Evolutionary conservation across 1,139 yeast species (phyloP).

Genomic region (Kazachstania sp.): DNA sequence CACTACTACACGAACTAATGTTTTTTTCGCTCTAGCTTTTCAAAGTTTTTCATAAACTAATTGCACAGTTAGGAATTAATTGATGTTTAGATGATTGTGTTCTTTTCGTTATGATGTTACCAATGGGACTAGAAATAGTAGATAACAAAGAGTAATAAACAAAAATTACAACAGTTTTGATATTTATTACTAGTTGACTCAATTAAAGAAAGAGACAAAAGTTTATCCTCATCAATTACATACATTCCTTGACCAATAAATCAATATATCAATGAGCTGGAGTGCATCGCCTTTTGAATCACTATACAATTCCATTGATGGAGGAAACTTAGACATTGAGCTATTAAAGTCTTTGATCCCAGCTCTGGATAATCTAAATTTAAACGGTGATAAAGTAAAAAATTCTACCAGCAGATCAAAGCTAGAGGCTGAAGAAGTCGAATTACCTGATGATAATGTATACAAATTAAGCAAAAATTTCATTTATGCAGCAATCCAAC

Average conservation of each 20-base stretch:
- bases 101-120: neutral
- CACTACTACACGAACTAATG: neutral
- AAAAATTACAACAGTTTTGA: too few relatives aligned
- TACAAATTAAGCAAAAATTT: slow-evolving; percentile 48
- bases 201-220: too few relatives aligned
- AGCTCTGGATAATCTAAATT: slow-evolving; percentile 24
- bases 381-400: slow-evolving; percentile 28
- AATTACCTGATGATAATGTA: slow-evolving; percentile 40
- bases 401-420: slow-evolving; percentile 46
- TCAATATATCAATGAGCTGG: slow-evolving; percentile 21
- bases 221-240: too few relatives aligned
- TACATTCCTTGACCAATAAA: neutral
- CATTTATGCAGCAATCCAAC: slow-evolving; percentile 39
- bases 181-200: too few relatives aligned
- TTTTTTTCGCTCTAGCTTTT: neutral
- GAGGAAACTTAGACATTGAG: slow-evolving; percentile 14
- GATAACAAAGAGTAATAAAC: neutral
- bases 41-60: too few relatives aligned
- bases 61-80: too few relatives aligned
- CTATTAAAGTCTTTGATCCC: slow-evolving; percentile 19
- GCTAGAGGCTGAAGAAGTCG: slow-evolving; percentile 47
- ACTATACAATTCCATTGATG: slow-evolving; percentile 26
- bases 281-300: slow-evolving; percentile 19
- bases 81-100: neutral
- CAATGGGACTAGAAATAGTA: neutral